Evolutionary conservation across 1,284 basidiomycete species (phyloP), one percentile per base, ranked within the genome.

Genomic region (Puccinia hordei): DNA sequence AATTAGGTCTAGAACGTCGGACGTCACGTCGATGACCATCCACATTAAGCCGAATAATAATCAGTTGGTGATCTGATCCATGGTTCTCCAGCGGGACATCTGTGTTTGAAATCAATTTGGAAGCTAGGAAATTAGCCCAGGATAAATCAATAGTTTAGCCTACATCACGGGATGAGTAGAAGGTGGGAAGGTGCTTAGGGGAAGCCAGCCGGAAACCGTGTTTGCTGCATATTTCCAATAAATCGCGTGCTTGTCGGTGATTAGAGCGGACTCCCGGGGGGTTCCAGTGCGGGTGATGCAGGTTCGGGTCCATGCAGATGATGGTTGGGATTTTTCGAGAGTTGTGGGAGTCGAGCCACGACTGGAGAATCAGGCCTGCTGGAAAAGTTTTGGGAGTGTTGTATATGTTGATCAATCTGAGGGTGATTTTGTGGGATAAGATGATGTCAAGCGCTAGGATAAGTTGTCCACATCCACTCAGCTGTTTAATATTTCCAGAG

Each of bases 201-300:
- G 66, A 69, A 0, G 17, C 13, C 22, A 69, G 30, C 0, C 27
- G 8, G 30, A 69, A 69, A 5, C 66, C 66, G 10, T 41, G 38
- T 2, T 33, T 22, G 17, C 65, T 19, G 12, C 38, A 44, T 0
- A 68, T 24, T 2, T 15, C 46, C 9, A 71, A 5, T 2, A 71
- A n/a, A 6, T 51, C 22, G 9, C 17, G 19, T 1, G 22, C 63
- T 9, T 35, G 63, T 27, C 22, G 10, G 15, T 63, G 66, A 9
- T 13, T 44, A 15, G 66, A 69, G 19, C 12, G 24, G 69, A 24
- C 55, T 4, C 49, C 27, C 1, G 41, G 41, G 8, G 41, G 44
- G n/a, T 35, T 73, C 71, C 71, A 73, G 12, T 57, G 4, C 1
- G 24, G 22, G 30, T 73, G 71, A 17, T 73, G 71, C 0, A 73